Evolutionary conservation across 805 yeast species (phyloP).

Genomic region (Wickerhamiella vanderwaltii): DNA sequence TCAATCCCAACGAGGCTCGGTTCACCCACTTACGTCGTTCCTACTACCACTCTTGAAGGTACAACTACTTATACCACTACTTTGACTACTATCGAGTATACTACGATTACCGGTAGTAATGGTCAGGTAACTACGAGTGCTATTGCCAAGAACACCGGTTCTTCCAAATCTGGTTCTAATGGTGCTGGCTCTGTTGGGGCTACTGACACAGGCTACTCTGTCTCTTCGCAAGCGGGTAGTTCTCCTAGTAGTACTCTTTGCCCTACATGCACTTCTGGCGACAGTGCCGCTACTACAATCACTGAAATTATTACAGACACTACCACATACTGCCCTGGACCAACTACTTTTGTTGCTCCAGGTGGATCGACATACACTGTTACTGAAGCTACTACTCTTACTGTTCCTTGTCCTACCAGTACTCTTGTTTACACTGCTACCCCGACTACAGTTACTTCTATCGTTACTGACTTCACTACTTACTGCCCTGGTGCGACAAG

Average conservation of each 20-base stretch:
- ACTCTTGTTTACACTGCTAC: constrained; percentile 1
- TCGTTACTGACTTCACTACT: constrained; percentile 11
- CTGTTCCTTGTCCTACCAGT: constrained; percentile 66
- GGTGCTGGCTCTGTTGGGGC: too few species aligned
- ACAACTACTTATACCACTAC: too few species aligned
- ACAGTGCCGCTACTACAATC: constrained; percentile 1
- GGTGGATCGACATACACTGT: constrained; percentile 62
- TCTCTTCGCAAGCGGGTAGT: too few species aligned
- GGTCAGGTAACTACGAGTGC: too few species aligned
- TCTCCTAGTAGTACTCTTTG: not conserved
- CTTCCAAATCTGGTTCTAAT: too few species aligned
- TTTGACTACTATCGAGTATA: too few species aligned
- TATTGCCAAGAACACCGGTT: too few species aligned
- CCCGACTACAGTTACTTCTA: constrained; percentile 9
- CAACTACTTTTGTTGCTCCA: constrained; percentile 48
- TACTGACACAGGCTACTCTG: too few species aligned
- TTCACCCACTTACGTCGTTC: too few species aligned
- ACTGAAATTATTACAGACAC: constrained; percentile 1
- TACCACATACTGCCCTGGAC: constrained; percentile 42
- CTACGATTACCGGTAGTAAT: too few species aligned
- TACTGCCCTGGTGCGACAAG: constrained; percentile 63
- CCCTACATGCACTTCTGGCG: constrained; percentile 23
- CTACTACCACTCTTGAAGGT: too few species aligned
- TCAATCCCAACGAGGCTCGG: too few species aligned
- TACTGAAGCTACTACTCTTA: constrained; percentile 66